Evolutionary conservation across 148 eudicot species (phyloP).

Genomic region (Rhododendron simsii): DNA sequence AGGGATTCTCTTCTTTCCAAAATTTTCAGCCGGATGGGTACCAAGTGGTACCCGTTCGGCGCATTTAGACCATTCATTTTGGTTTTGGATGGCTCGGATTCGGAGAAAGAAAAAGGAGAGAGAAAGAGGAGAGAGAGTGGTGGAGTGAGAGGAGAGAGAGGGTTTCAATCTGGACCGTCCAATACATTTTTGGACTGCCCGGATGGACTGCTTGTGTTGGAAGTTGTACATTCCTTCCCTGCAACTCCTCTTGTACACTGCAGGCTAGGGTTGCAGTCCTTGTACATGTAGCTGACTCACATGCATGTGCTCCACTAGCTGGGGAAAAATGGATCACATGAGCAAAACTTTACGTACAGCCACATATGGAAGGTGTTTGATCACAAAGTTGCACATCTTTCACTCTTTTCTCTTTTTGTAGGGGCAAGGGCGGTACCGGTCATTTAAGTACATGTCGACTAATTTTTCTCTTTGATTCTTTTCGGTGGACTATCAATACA

Average conservation of each 20-base stretch:
- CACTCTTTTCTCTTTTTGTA: neutral
- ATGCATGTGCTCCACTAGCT: neutral
- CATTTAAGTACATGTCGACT: neutral
- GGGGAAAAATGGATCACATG: neutral
- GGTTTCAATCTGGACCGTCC: too few relatives aligned
- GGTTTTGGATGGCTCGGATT: too few relatives aligned
- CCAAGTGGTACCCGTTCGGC: too few relatives aligned
- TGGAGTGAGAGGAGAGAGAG: too few relatives aligned
- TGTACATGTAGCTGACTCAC: neutral
- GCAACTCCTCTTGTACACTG: neutral
- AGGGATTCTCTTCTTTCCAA: neutral
- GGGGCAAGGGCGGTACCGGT: neutral
- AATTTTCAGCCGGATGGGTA: too few relatives aligned
- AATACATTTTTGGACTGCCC: too few relatives aligned
- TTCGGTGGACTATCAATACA: neutral
- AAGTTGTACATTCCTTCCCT: neutral
- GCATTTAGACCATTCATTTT: too few relatives aligned
- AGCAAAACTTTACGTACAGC: neutral
- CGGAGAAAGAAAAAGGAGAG: too few relatives aligned
- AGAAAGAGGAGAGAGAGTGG: too few relatives aligned
- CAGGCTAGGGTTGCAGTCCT: neutral
- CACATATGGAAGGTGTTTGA: neutral
- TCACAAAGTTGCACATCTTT: neutral
- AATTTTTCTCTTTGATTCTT: neutral
- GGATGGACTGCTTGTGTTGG: neutral